phyloP scores from a whole-genome alignment of 768 basidiomycete species.

The Tricholoma sp. region DNA sequence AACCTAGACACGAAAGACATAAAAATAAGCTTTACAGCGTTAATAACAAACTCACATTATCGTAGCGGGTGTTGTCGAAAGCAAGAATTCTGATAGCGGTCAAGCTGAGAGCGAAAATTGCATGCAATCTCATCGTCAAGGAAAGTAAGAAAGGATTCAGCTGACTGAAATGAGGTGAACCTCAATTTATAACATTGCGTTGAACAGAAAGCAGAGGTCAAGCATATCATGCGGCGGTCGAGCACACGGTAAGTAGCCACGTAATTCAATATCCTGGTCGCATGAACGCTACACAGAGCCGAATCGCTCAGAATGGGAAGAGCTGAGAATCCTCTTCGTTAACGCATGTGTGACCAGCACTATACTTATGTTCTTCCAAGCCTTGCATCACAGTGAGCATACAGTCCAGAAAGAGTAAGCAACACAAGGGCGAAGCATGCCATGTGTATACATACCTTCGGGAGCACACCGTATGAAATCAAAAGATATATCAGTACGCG shows the following conservation, averaged over 20 bases:
- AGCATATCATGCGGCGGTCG: not conserved
- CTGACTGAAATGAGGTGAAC: not conserved
- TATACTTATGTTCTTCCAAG: not conserved
- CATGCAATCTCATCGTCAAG: slow-evolving; percentile 10
- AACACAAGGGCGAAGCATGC: slow-evolving; percentile 5
- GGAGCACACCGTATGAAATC: slow-evolving; percentile 4
- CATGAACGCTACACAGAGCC: not conserved
- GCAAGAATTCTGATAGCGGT: slow-evolving; percentile 22
- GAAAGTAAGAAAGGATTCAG: not conserved
- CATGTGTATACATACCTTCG: slow-evolving; percentile 9
- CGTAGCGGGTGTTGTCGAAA: slow-evolving; percentile 54
- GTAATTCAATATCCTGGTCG: not conserved
- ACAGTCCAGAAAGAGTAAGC: not conserved
- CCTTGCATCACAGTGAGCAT: slow-evolving; percentile 7
- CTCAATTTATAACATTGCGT: not conserved
- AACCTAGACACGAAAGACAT: slow-evolving; percentile 30
- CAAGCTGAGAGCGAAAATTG: slow-evolving; percentile 4
- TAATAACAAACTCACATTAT: slow-evolving; percentile 47
- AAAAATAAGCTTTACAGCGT: not conserved
- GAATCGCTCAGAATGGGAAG: not conserved
- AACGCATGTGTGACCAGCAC: not conserved
- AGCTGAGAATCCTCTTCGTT: not conserved
- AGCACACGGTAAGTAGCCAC: not conserved
- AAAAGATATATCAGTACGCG: not conserved
- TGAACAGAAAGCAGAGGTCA: not conserved